Percentiles rank a stretch among this genome's conserved stretches.
Evolutionary conservation across 768 basidiomycete genomes (phyloP).

Genomic region (Amanita thiersii): DNA sequence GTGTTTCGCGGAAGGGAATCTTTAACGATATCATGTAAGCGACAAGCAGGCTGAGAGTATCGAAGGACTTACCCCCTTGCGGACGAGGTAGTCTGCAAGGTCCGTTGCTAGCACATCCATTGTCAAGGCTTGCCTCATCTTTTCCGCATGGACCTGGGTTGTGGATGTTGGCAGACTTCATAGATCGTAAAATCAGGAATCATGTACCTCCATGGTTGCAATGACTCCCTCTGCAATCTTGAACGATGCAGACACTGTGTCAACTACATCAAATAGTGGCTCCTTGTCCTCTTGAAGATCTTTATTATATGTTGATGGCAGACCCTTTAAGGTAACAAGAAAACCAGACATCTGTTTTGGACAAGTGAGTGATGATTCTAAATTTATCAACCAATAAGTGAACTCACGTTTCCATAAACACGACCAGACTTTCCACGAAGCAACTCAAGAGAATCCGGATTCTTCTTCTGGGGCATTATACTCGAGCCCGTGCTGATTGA

Average conservation of each 20-base stretch:
- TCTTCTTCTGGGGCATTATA: conserved; percentile 99
- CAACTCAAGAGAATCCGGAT: conserved; percentile 93
- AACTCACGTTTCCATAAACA: conserved; percentile 79
- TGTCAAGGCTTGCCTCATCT: conserved; percentile 86
- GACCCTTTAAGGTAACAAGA: conserved; percentile 93
- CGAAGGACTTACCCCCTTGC: conserved; percentile 76
- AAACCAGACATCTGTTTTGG: conserved; percentile 86
- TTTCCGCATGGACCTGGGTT: conserved; percentile 73
- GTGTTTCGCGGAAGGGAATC: conserved; percentile 98
- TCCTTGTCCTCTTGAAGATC: conserved; percentile 99
- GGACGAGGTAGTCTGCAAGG: conserved; percentile 95
- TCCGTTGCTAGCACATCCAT: conserved; percentile 99
- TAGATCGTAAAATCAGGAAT: neutral
- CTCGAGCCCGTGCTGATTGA: conserved; percentile 85
- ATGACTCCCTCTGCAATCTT: conserved; percentile 94
- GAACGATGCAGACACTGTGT: conserved; percentile 81
- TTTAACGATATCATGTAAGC: conserved; percentile 19
- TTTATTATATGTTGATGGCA: conserved; percentile 99
- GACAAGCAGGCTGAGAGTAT: neutral
- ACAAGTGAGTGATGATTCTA: too few relatives aligned
- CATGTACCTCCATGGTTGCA: conserved; percentile 76
- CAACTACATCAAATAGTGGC: conserved; percentile 89
- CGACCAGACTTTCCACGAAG: conserved; percentile 93
- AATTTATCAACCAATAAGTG: too few relatives aligned
- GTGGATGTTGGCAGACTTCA: neutral